These are phyloP conservation scores for Nemania sp. DNA, from an alignment of 2,329 filamentous ascomycete genomes.

Conservation along the genomic window DNA sequence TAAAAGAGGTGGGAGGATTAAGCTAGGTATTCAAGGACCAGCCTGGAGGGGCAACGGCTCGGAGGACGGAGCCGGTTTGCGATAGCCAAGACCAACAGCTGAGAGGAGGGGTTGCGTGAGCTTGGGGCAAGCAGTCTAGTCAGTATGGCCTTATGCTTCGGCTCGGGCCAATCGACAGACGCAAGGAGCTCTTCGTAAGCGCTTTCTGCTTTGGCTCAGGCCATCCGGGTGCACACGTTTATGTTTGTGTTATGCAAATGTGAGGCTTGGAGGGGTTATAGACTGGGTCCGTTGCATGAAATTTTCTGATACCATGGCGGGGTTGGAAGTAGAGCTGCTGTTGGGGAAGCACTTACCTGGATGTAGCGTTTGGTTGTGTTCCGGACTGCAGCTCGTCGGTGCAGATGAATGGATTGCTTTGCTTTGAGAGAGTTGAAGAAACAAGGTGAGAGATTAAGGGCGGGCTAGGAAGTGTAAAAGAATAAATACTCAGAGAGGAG, in stretches of 20 bases:
- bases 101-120: slow-evolving; percentile 1
- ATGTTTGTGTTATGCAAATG: background rate
- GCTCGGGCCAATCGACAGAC: slow-evolving; percentile 3
- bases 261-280: slow-evolving; percentile 20
- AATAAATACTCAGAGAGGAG: slow-evolving; percentile 24
- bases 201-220: background rate
- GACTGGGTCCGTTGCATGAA: slow-evolving; percentile 6
- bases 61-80: background rate
- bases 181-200: background rate
- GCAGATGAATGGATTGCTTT: background rate
- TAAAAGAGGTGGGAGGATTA: background rate
- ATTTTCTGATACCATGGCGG: slow-evolving; percentile 26
- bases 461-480: slow-evolving; percentile 10
- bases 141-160: slow-evolving; percentile 6
- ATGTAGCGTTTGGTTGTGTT: slow-evolving; percentile 3
- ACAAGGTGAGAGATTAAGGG: slow-evolving; percentile 15
- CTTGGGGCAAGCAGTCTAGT: background rate
- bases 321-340: slow-evolving; percentile 14
- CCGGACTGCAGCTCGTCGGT: slow-evolving; percentile 5
- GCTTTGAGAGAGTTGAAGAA: slow-evolving; percentile 11
- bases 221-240: slow-evolving; percentile 10
- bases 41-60: slow-evolving; percentile 8
- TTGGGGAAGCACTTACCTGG: slow-evolving; percentile 28
- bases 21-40: background rate
- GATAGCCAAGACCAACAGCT: slow-evolving; percentile 7